phyloP scores from a whole-genome alignment of 2,329 filamentous ascomycete genomes.

The Aureobasidium lini region DNA sequence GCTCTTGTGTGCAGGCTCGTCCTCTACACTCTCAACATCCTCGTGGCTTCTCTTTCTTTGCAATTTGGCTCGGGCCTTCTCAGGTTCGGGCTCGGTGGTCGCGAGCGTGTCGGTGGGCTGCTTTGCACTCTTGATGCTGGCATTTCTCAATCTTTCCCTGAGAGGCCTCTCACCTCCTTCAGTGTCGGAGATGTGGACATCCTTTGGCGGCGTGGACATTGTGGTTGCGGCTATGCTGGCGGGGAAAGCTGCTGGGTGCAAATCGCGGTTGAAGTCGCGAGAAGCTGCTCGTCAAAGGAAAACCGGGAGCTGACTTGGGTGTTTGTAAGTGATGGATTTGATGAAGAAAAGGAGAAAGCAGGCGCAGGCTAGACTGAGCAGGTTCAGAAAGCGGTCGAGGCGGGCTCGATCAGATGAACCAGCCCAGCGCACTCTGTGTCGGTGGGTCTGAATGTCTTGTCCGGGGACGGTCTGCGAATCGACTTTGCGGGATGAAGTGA shows the following conservation, averaged over 20 bases:
- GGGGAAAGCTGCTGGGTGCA: neutral
- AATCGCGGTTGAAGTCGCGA: neutral
- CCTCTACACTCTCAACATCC: slow-evolving; percentile 27
- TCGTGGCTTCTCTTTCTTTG: slow-evolving; percentile 41
- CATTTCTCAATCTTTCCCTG: slow-evolving; percentile 54
- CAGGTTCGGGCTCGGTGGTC: neutral
- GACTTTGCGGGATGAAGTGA: neutral
- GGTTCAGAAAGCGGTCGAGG: slow-evolving; percentile 4
- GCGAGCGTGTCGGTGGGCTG: neutral
- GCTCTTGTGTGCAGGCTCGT: slow-evolving; percentile 26
- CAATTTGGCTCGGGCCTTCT: slow-evolving; percentile 26
- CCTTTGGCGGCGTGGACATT: slow-evolving; percentile 23
- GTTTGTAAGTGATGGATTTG: neutral
- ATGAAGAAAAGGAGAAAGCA: neutral
- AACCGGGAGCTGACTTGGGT: neutral
- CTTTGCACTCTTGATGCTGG: slow-evolving; percentile 39
- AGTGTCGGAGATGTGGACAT: slow-evolving; percentile 28
- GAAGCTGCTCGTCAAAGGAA: neutral
- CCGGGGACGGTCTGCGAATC: neutral
- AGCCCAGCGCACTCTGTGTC: neutral
- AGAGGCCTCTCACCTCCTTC: slow-evolving; percentile 50
- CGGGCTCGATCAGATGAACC: slow-evolving; percentile 7
- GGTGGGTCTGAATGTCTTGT: slow-evolving; percentile 3
- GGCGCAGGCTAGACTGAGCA: neutral
- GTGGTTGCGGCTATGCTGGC: neutral